Conservation (phyloP, 1,139 yeast species). For the Taphrina deformans region DNA sequence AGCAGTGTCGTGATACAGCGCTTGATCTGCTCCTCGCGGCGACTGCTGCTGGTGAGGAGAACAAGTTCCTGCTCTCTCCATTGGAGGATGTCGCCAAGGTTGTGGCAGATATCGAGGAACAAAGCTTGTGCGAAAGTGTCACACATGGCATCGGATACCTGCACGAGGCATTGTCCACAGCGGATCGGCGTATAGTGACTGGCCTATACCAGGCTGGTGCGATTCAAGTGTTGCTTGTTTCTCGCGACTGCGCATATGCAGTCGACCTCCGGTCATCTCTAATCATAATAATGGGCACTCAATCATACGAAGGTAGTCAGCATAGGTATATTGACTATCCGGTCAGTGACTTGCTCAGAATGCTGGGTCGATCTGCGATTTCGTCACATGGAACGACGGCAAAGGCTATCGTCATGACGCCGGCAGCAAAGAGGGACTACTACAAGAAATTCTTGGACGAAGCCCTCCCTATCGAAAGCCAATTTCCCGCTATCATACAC, state of each 20-base stretch:
- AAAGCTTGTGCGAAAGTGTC: slow-evolving; percentile 51
- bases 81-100: slow-evolving; percentile 51
- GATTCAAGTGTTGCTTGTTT: slow-evolving; percentile 57
- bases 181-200: slow-evolving; percentile 59
- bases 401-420: slow-evolving; percentile 60
- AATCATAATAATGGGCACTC: slow-evolving; percentile 71
- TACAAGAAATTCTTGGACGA: slow-evolving; percentile 71
- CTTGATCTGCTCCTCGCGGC: slow-evolving; percentile 51
- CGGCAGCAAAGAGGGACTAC: slow-evolving; percentile 57
- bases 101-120: slow-evolving; percentile 49
- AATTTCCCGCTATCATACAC: slow-evolving; percentile 56
- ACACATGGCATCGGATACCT: slow-evolving; percentile 67
- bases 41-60: slow-evolving; percentile 46
- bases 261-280: slow-evolving; percentile 55
- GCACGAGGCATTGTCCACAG: slow-evolving; percentile 59
- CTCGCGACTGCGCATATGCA: slow-evolving; percentile 57
- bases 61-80: slow-evolving; percentile 47
- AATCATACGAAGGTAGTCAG: slow-evolving; percentile 69
- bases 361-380: slow-evolving; percentile 28
- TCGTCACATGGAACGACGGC: not conserved
- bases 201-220: slow-evolving; percentile 55
- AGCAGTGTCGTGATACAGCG: slow-evolving; percentile 57
- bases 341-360: slow-evolving; percentile 55
- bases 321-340: slow-evolving; percentile 70
- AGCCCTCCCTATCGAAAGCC: slow-evolving; percentile 83